Evolutionary conservation across 140 eudicot species (phyloP), one percentile per base, ranked within the genome.

Genomic region (Ambrosia hybrid): DNA sequence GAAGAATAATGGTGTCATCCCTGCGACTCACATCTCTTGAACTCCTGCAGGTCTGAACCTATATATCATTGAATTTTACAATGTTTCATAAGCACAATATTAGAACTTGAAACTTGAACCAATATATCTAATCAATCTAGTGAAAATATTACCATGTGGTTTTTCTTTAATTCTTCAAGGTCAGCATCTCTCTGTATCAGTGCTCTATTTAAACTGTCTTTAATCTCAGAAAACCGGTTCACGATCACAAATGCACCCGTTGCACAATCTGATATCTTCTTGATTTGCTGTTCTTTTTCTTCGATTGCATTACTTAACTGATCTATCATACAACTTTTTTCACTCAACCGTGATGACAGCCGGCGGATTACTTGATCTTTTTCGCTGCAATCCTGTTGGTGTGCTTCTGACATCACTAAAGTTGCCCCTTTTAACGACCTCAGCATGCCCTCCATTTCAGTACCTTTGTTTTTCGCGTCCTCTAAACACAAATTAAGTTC

Each of bases 401-500:
- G 99, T 7, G 91, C 85, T 79, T 94, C 99, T n/a, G 91, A 83
- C 82, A 94, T 94, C 57, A 71, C 90, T 78, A 94, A 71, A 72
- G 92, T 83, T 46, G 99, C 99, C 57, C 96, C 96, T 83, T 89
- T 91, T 58, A 94, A 68, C 68, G 99, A 88, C 82, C 85, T 88
- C 73, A 94, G 65, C 99, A 84, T 88, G 77, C 70, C 73, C 70
- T 94, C 99, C 92, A 91, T 73, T 75, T 90, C 92, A 76, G 72
- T 80, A 76, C 83, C 86, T 74, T 65, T 80, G 39, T 67, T 78
- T 39, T 80, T 79, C 36, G 96, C 95, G 67, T 88, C 90, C 63
- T 88, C 89, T 56, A 94, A 80, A 69, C 85, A 84, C 34, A 36
- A 51, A 38, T 78, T 88, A 21, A 94, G 91, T 83, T 90, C 92